These are phyloP conservation scores for Sambucus nigra DNA, from an alignment of 129 eudicot species.

Conservation along the genomic window DNA sequence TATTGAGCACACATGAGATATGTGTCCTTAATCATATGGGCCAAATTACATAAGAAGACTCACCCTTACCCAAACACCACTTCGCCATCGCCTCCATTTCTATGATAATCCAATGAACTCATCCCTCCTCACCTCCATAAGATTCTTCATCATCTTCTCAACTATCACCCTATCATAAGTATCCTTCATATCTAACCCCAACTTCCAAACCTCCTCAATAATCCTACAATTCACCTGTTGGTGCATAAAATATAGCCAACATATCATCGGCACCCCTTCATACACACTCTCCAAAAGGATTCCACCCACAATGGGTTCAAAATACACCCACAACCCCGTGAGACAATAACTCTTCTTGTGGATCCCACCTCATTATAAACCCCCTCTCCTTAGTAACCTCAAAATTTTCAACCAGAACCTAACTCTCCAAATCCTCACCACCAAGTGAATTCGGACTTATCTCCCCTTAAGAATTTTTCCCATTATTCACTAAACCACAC, in stretches of 20 bases:
- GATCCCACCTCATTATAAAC: slow-evolving; percentile 31
- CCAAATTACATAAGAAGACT: slow-evolving; percentile 8
- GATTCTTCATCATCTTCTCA: slow-evolving; percentile 25
- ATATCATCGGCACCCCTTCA: slow-evolving; percentile 33
- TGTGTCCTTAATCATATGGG: slow-evolving; percentile 12
- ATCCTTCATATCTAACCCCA: slow-evolving; percentile 39
- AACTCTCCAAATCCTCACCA: slow-evolving; percentile 6
- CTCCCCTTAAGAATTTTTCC: slow-evolving; percentile 25
- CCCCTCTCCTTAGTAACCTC: slow-evolving; percentile 30
- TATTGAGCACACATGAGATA: no score
- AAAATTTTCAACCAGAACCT: slow-evolving; percentile 7
- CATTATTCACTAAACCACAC: slow-evolving; percentile 32
- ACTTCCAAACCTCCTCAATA: slow-evolving; percentile 16
- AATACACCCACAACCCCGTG: slow-evolving; percentile 31
- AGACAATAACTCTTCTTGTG: slow-evolving; percentile 37
- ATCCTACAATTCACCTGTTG: slow-evolving; percentile 32
- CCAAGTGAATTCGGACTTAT: slow-evolving; percentile 18
- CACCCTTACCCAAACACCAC: slow-evolving; percentile 5
- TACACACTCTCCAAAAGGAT: slow-evolving; percentile 29
- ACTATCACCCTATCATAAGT: slow-evolving; percentile 24
- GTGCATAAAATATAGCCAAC: slow-evolving; percentile 26
- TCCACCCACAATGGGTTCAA: slow-evolving; percentile 45
- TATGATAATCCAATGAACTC: slow-evolving; percentile 21
- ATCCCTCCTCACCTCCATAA: slow-evolving; percentile 23
- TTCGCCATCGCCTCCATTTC: slow-evolving; percentile 15